Evolutionary conservation across 495 filamentous ascomycete species (phyloP), one percentile per base, ranked within the genome.

Genomic region (Lepraria neglecta): DNA sequence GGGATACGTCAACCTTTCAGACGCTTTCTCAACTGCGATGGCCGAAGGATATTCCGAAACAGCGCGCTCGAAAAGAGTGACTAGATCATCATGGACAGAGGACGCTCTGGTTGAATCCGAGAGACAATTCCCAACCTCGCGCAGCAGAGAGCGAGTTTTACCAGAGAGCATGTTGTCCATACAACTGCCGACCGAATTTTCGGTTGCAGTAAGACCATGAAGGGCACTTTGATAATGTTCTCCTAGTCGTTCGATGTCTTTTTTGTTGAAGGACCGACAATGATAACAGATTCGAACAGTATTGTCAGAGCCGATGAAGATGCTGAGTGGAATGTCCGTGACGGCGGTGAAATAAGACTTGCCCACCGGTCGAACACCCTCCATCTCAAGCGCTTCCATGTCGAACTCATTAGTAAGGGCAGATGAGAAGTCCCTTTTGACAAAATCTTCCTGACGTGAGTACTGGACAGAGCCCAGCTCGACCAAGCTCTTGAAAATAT

Each of bases 21-120:
- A 28, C 14, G 0, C 48, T 44, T 58, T 15, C 38, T 67, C 59
- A 28, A 69, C 43, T 7, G 68, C 68, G 50, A 60, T 31, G 11
- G 30, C 28, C 46, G 45, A 28, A 3, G 68, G 68, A 50, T 62
- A 24, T 7, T 15, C 31, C 0, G 19, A 10, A n/a, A 51, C 58
- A 9, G 57, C 61, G 12, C 53, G 40, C 40, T 65, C 61, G 33
- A 72, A 67, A 3, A 72, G 61, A 2, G 55, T 61, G 17, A 69
- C 66, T 5, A 72, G 66, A 44, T 70, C 64, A 6, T 70, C 62
- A 12, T 51, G 28, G 14, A 66, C 35, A n/a, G 53, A 15, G 17
- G 30, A 6, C 11, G 17, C 5, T 3, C 21, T 59, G 2, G 64
- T 65, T 21, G 24, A 12, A 15, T 24, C 35, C 3, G 47, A 46